These are phyloP conservation scores for Poronia punctata DNA, from an alignment of 495 filamentous ascomycete genomes.

Conservation along the genomic window DNA sequence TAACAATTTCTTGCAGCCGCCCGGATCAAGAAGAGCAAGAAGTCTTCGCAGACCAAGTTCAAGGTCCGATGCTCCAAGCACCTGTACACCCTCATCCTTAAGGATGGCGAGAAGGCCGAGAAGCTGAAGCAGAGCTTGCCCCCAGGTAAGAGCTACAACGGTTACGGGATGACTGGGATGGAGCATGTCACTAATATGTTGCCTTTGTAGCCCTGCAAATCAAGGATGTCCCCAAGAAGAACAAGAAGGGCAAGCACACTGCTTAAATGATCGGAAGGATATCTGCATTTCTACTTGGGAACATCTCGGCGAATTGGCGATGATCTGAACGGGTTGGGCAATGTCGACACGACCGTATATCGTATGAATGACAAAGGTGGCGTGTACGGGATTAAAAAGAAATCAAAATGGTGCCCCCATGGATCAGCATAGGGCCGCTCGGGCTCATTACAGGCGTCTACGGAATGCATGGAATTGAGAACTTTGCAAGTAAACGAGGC, in stretches of 20 bases:
- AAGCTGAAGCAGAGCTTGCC: slow-evolving; percentile 99
- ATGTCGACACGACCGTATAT: slow-evolving; percentile 13
- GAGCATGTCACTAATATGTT: slow-evolving; percentile 3
- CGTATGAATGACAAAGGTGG: slow-evolving; percentile 5
- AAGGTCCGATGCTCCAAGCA: slow-evolving; percentile 96
- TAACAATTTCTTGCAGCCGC: slow-evolving; percentile 59
- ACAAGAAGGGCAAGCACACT: slow-evolving; percentile 39
- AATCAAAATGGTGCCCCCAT: slow-evolving; percentile 6
- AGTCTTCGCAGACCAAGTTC: slow-evolving; percentile 92
- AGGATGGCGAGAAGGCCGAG: slow-evolving; percentile 97
- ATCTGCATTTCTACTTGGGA: slow-evolving; percentile 8
- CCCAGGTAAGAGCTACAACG: slow-evolving; percentile 61
- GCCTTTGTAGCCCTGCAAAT: slow-evolving; percentile 34
- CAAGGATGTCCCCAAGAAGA: slow-evolving; percentile 44
- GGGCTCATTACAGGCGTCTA: slow-evolving; percentile 28
- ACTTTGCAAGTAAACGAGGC: slow-evolving; percentile 19
- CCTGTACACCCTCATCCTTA: slow-evolving; percentile 95
- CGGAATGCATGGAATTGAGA: slow-evolving; percentile 34
- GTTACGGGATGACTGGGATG: not conserved
- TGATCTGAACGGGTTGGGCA: slow-evolving; percentile 20
- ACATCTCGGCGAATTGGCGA: slow-evolving; percentile 11
- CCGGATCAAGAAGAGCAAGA: slow-evolving; percentile 93
- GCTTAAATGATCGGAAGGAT: slow-evolving; percentile 14
- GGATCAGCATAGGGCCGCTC: slow-evolving; percentile 7
- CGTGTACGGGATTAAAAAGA: slow-evolving; percentile 11